phyloP scores from a whole-genome alignment of 169 alveolate genomes.

The Eimeria acervulina region DNA sequence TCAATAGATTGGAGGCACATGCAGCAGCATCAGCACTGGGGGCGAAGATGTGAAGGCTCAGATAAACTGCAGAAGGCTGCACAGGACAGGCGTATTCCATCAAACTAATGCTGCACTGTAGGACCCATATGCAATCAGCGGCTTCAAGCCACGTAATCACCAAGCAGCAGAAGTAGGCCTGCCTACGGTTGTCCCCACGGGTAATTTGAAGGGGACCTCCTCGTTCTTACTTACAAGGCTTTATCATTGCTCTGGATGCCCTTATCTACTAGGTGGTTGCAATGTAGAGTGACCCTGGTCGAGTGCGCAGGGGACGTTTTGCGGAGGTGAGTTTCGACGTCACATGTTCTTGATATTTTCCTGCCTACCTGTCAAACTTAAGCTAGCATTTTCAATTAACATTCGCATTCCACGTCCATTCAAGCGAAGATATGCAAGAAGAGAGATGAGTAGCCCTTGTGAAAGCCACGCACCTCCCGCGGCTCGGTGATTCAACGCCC shows the following conservation, averaged over 20 bases:
- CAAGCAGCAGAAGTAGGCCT: background rate
- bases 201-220: background rate
- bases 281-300: background rate
- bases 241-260: background rate
- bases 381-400: background rate
- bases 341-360: background rate
- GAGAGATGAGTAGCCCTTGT: background rate
- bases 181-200: background rate
- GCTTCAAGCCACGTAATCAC: background rate
- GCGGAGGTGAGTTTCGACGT: background rate
- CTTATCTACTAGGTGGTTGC: background rate
- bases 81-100: background rate
- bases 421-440: background rate
- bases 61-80: background rate
- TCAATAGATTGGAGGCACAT: background rate
- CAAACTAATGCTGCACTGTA: background rate
- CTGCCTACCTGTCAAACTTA: background rate
- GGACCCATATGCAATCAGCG: background rate
- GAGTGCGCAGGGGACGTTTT: background rate
- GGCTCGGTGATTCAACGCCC: background rate
- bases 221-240: background rate
- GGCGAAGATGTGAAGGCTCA: background rate
- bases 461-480: background rate
- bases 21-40: background rate
- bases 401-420: too few relatives aligned